phyloP scores from a whole-genome alignment of 108 stramenopile genomes.

The Fragilaria crotonensis region DNA sequence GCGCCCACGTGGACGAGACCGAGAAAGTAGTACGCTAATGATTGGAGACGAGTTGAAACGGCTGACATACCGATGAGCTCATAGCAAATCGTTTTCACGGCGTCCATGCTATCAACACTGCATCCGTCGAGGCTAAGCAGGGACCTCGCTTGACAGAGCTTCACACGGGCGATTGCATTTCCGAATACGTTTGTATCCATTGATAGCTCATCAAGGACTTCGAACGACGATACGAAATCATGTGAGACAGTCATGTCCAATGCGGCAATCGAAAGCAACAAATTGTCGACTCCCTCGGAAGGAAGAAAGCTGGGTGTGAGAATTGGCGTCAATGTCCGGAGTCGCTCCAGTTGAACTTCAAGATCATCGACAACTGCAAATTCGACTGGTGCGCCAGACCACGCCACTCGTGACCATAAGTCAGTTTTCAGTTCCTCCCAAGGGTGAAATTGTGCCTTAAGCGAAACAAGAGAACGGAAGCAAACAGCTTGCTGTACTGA shows the following conservation, averaged over 20 bases:
- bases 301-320: too few relatives aligned
- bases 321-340: background rate
- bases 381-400: background rate
- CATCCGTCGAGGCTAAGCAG: background rate
- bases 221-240: background rate
- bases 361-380: background rate
- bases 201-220: background rate
- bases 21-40: constrained; percentile 42
- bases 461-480: background rate
- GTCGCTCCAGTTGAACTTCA: background rate
- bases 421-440: background rate
- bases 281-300: background rate
- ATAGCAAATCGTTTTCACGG: constrained; percentile 13
- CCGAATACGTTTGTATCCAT: background rate
- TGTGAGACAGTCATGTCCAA: background rate
- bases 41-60: constrained; percentile 13
- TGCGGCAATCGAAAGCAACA: background rate
- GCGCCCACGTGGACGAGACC: constrained; percentile 31
- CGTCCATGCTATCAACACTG: background rate
- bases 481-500: background rate
- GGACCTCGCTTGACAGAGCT: constrained; percentile 6
- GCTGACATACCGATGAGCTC: constrained; percentile 3
- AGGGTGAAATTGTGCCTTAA: background rate
- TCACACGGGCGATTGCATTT: background rate
- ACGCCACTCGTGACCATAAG: background rate